These are phyloP conservation scores for Cercophora newfieldiana DNA, from an alignment of 495 filamentous ascomycete genomes.

Conservation along the genomic window DNA sequence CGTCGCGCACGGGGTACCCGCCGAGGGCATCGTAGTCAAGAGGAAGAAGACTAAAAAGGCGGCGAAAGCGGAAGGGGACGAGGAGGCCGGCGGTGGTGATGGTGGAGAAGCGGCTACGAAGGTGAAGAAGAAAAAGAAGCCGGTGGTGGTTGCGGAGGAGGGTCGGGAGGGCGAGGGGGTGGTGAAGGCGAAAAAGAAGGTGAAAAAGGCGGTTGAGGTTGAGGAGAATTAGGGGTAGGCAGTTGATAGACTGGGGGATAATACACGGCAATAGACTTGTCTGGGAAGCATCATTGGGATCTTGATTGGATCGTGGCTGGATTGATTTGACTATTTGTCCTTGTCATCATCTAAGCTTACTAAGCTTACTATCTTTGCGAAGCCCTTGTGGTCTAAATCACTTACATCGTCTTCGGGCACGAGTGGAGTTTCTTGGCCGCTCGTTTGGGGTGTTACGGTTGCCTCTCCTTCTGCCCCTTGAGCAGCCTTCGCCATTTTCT, in stretches of 20 bases:
- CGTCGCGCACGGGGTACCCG: conserved; percentile 64
- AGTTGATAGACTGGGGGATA: conserved; percentile 6
- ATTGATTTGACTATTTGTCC: not conserved
- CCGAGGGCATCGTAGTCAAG: conserved; percentile 72
- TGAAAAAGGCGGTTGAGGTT: conserved; percentile 33
- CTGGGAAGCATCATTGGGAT: too few relatives aligned
- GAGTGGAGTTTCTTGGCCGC: conserved; percentile 45
- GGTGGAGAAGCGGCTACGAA: conserved; percentile 25
- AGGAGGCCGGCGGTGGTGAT: conserved; percentile 31
- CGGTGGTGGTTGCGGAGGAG: conserved; percentile 21
- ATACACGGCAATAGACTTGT: too few relatives aligned
- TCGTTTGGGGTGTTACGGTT: too few relatives aligned
- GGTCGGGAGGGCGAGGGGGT: conserved; percentile 20
- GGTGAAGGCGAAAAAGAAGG: conserved; percentile 53
- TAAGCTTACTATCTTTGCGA: conserved; percentile 50
- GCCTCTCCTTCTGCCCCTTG: not conserved
- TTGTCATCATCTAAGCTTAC: not conserved
- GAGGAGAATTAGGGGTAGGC: conserved; percentile 18
- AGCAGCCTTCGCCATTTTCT: not conserved
- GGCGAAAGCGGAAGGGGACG: conserved; percentile 9
- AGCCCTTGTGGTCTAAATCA: conserved; percentile 61
- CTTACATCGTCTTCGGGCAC: conserved; percentile 51
- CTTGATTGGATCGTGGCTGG: too few relatives aligned
- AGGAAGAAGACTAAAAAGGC: conserved; percentile 58
- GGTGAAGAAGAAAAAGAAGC: conserved; percentile 56